Conservation (phyloP, 2,329 filamentous ascomycete species). For the Colletotrichum chrysophilum region DNA sequence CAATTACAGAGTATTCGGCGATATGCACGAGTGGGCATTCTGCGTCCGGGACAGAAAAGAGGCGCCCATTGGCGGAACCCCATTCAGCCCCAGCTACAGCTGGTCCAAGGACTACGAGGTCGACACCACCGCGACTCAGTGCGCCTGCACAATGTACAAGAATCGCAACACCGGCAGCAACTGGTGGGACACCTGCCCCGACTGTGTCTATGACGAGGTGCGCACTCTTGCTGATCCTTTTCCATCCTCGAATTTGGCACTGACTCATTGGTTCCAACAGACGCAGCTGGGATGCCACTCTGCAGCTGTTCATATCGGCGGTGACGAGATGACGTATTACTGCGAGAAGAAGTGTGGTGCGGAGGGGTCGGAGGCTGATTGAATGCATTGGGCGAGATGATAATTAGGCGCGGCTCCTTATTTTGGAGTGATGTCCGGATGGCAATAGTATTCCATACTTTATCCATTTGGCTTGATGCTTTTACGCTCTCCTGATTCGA, state of each 20-base stretch:
- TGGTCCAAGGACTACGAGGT: constrained; percentile 14
- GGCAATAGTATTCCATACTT: no score
- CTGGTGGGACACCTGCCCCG: constrained; percentile 21
- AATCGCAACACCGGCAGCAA: constrained; percentile 22
- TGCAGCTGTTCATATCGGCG: constrained; percentile 11
- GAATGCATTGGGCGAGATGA: not conserved
- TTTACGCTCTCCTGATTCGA: no score
- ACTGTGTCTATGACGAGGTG: constrained; percentile 11
- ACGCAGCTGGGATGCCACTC: constrained; percentile 13
- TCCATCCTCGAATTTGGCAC: not conserved
- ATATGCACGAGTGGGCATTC: not conserved
- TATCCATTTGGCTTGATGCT: no score
- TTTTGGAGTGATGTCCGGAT: no score
- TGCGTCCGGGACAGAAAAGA: not conserved
- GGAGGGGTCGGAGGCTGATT: constrained; percentile 8
- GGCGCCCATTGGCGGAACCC: not conserved
- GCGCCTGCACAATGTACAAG: constrained; percentile 19
- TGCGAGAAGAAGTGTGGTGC: constrained; percentile 21
- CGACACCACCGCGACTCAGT: constrained; percentile 5
- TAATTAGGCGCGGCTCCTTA: no score
- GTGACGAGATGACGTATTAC: constrained; percentile 20
- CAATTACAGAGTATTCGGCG: not conserved
- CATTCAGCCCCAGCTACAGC: not conserved
- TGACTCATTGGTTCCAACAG: not conserved
- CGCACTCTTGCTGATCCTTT: not conserved